phyloP scores from a whole-genome alignment of 805 yeast species.

The Starmerella powellii region DNA sequence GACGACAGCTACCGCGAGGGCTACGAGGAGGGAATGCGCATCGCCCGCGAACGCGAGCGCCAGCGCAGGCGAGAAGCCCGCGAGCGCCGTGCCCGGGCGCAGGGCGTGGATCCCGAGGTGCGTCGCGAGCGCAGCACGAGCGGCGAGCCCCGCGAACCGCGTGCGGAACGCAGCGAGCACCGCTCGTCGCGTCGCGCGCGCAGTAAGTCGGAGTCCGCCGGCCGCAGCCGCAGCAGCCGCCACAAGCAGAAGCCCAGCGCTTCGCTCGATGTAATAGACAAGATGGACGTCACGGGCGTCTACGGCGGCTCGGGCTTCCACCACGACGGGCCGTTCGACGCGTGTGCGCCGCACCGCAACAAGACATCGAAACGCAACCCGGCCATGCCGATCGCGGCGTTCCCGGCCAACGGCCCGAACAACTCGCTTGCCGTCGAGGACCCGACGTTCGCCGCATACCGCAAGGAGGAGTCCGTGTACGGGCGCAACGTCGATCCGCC shows the following conservation, averaged over 20 bases:
- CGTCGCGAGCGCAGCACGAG: slow-evolving; percentile 4
- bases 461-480: slow-evolving; percentile 58
- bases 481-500: slow-evolving; percentile 38
- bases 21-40: slow-evolving; percentile 21
- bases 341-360: slow-evolving; percentile 93
- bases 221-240: slow-evolving; percentile 5
- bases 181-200: slow-evolving; percentile 16
- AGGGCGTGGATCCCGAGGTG: background rate
- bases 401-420: slow-evolving; percentile 93
- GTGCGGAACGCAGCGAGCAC: slow-evolving; percentile 4
- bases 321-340: slow-evolving; percentile 98
- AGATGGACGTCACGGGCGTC: slow-evolving; percentile 87
- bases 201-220: slow-evolving; percentile 19
- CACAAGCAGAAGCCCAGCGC: slow-evolving; percentile 34
- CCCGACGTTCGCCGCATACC: slow-evolving; percentile 30
- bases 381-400: slow-evolving; percentile 72
- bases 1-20: slow-evolving; percentile 21
- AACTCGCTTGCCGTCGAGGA: slow-evolving; percentile 63
- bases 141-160: slow-evolving; percentile 6
- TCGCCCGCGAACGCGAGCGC: slow-evolving; percentile 19
- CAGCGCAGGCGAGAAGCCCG: slow-evolving; percentile 22
- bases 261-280: slow-evolving; percentile 86
- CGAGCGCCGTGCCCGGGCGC: slow-evolving; percentile 15
- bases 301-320: slow-evolving; percentile 91
- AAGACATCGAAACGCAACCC: slow-evolving; percentile 34